Conservation (phyloP, 1,139 yeast species). For the Candida tropicalis region DNA sequence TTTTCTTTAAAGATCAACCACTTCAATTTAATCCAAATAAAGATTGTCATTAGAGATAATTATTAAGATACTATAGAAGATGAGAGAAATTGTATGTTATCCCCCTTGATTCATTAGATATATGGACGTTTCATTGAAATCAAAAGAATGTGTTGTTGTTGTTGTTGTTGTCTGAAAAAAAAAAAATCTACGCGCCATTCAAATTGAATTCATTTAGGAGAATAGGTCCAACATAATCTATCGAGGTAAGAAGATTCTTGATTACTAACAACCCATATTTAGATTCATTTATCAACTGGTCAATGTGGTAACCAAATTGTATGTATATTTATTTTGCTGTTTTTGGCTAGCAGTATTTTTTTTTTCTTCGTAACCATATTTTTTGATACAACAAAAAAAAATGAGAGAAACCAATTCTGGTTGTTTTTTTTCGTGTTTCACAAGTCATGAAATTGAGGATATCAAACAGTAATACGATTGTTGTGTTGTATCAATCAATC, state of each 20-base stretch:
- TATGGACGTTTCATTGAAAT: neutral
- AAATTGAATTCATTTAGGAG: neutral
- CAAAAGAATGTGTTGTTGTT: neutral
- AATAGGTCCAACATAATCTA: constrained; percentile 3
- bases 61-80: constrained; percentile 5
- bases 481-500: neutral
- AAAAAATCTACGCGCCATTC: constrained; percentile 6
- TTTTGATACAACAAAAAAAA: constrained; percentile 3
- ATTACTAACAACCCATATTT: constrained; percentile 18
- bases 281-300: constrained; percentile 96
- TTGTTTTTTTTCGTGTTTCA: constrained; percentile 1
- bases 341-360: neutral
- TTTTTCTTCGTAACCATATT: constrained; percentile 2
- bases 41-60: constrained; percentile 3
- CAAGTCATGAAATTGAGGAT: too few species aligned
- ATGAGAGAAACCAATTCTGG: constrained; percentile 4
- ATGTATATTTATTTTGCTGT: constrained; percentile 31
- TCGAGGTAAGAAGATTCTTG: neutral
- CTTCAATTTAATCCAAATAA: neutral
- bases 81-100: constrained; percentile 19
- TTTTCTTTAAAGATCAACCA: constrained; percentile 1
- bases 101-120: neutral
- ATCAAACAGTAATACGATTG: too few species aligned
- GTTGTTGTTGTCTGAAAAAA: constrained; percentile 9
- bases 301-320: constrained; percentile 99